Evolutionary conservation across 2,329 filamentous ascomycete species (phyloP).

Genomic region (Aspergillus pseudoviridinutans): DNA sequence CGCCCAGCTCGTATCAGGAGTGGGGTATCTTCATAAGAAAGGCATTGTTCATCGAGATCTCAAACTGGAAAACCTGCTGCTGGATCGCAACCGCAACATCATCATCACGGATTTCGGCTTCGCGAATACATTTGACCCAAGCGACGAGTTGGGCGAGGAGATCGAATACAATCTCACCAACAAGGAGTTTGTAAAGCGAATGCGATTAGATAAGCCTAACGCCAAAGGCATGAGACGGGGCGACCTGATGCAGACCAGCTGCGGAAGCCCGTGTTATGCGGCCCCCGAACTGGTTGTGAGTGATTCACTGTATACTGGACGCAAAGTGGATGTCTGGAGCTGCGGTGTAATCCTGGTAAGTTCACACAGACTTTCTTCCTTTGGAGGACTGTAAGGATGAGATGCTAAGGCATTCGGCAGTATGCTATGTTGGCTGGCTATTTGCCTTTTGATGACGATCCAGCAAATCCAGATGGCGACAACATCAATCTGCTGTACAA

Average conservation of each 20-base stretch:
- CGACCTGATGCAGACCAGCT: constrained; percentile 98
- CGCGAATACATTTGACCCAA: constrained; percentile 91
- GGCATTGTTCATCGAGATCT: constrained; percentile 96
- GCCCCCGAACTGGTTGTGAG: constrained; percentile 96
- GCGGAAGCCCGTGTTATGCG: constrained; percentile 95
- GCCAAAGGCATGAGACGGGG: constrained; percentile 74
- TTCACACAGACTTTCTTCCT: constrained; percentile 14
- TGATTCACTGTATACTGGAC: constrained; percentile 92
- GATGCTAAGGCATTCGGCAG: constrained; percentile 46
- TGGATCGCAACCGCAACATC: constrained; percentile 96
- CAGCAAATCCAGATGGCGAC: constrained; percentile 95
- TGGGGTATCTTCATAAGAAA: constrained; percentile 97
- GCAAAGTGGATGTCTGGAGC: constrained; percentile 99
- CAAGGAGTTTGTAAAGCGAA: constrained; percentile 79
- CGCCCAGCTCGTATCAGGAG: constrained; percentile 90
- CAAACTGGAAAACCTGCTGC: constrained; percentile 90
- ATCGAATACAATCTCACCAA: constrained; percentile 84
- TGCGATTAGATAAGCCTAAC: constrained; percentile 77
- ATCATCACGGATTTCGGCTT: constrained; percentile 99
- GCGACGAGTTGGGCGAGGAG: constrained; percentile 82
- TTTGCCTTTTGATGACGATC: constrained; percentile 95
- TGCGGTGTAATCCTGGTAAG: constrained; percentile 96
- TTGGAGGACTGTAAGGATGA: not conserved
- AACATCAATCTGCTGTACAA: constrained; percentile 99
- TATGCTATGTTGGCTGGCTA: constrained; percentile 99